These are phyloP conservation scores for Blastobotrys raffinosifermentans DNA, from an alignment of 1,139 yeast species.

Conservation along the genomic window DNA sequence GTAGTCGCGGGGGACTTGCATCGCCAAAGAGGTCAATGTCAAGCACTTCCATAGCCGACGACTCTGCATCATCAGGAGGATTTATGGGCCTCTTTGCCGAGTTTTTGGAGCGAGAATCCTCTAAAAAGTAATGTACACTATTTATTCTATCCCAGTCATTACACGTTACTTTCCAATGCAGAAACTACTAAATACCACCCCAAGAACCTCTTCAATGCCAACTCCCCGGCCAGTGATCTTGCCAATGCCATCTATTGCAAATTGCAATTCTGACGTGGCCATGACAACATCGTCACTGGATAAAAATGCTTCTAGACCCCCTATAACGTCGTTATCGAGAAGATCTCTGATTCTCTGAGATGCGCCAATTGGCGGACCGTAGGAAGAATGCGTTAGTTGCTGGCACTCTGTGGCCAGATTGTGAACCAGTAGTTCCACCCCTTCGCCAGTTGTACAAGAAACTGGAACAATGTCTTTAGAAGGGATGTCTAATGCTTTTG, in stretches of 20 bases:
- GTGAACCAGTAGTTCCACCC: constrained; percentile 45
- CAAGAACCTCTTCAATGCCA: constrained; percentile 86
- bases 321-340: constrained; percentile 62
- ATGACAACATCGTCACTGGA: constrained; percentile 65
- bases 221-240: constrained; percentile 85
- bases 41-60: constrained; percentile 13
- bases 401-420: constrained; percentile 43
- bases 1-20: constrained; percentile 22
- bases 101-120: constrained; percentile 65
- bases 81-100: constrained; percentile 89
- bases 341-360: constrained; percentile 75
- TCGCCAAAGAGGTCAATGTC: constrained; percentile 19
- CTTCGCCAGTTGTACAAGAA: constrained; percentile 58
- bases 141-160: no score
- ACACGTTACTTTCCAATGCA: constrained; percentile 88
- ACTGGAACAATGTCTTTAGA: constrained; percentile 40
- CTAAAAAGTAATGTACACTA: constrained; percentile 10
- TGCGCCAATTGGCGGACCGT: constrained; percentile 40
- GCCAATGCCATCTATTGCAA: constrained; percentile 82
- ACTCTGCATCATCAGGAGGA: constrained; percentile 44
- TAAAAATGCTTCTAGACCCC: constrained; percentile 59
- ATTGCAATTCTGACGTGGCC: constrained; percentile 70
- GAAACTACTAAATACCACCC: constrained; percentile 83
- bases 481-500: constrained; percentile 28
- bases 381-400: constrained; percentile 27